Percentiles rank a stretch among this genome's conserved stretches.
Evolutionary conservation across 2,329 filamentous ascomycete genomes (phyloP).

Genomic region (Cryphonectria nitschkei): DNA sequence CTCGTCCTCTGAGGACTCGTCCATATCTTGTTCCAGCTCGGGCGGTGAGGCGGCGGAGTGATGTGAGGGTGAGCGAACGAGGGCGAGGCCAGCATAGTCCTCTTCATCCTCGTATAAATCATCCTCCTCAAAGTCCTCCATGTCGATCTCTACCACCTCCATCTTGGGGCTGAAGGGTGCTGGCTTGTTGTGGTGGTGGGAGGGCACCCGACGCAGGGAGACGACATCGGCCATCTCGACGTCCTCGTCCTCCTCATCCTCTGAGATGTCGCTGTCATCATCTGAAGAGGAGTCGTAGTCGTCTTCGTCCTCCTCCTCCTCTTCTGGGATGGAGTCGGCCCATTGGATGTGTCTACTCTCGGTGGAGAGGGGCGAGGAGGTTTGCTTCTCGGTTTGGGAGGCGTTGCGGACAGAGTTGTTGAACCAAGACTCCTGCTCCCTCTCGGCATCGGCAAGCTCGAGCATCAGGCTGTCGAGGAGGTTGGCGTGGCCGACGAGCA

Average conservation of each 20-base stretch:
- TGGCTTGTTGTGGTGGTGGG: constrained; percentile 40
- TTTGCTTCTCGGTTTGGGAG: constrained; percentile 44
- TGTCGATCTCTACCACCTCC: constrained; percentile 43
- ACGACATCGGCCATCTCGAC: constrained; percentile 62
- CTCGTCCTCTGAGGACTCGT: constrained; percentile 70
- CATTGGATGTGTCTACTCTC: constrained; percentile 81
- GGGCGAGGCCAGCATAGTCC: constrained; percentile 66
- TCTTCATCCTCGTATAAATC: constrained; percentile 66
- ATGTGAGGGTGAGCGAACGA: constrained; percentile 72
- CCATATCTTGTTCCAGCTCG: constrained; percentile 71
- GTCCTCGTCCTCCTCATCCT: constrained; percentile 46
- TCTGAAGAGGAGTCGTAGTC: constrained; percentile 58
- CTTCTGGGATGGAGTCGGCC: constrained; percentile 78
- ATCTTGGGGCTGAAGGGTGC: constrained; percentile 43
- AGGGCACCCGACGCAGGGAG: constrained; percentile 51
- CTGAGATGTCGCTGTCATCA: constrained; percentile 42
- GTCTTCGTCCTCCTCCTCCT: constrained; percentile 67
- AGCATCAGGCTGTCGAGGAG: constrained; percentile 96
- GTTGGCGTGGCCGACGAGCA: constrained; percentile 97
- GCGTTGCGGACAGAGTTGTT: constrained; percentile 89
- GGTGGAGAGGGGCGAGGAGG: constrained; percentile 4
- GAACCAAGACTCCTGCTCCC: constrained; percentile 97
- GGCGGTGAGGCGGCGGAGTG: constrained; percentile 55
- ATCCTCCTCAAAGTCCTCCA: constrained; percentile 50
- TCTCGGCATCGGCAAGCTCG: constrained; percentile 84